These are phyloP conservation scores for Pulveroboletus sp. DNA, from an alignment of 768 basidiomycete genomes.

Conservation along the genomic window DNA sequence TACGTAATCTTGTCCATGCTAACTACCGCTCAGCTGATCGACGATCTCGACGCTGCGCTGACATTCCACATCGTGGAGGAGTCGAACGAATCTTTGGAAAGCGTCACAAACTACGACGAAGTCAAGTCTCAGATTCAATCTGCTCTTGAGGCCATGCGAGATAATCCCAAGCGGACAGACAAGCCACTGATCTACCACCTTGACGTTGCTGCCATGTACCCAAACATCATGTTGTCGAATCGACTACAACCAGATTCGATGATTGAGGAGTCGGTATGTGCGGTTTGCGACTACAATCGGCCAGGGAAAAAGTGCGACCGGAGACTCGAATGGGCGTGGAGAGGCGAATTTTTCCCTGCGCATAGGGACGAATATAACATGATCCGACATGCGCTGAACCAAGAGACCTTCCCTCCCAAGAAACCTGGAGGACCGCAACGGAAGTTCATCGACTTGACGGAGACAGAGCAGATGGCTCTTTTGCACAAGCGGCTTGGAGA, in stretches of 20 bases:
- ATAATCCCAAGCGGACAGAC: conserved; percentile 84
- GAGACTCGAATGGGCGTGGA: conserved; percentile 95
- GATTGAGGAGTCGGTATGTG: conserved; percentile 93
- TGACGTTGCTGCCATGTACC: conserved; percentile 99
- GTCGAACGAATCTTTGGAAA: conserved; percentile 68
- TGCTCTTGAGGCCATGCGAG: conserved; percentile 84
- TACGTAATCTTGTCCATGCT: background rate
- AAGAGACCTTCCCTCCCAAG: conserved; percentile 86
- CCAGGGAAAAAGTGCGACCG: conserved; percentile 95
- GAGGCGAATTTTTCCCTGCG: conserved; percentile 97
- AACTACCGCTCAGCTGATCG: conserved; percentile 60
- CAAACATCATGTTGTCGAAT: conserved; percentile 99
- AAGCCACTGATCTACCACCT: conserved; percentile 96
- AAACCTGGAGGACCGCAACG: conserved; percentile 68
- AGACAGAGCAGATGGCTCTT: conserved; percentile 84
- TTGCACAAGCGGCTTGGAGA: conserved; percentile 96
- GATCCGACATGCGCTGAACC: conserved; percentile 95
- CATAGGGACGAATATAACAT: conserved; percentile 98
- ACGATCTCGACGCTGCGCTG: conserved; percentile 90
- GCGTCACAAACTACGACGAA: conserved; percentile 92
- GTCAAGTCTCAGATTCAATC: conserved; percentile 75
- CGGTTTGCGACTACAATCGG: conserved; percentile 96
- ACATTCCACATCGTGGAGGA: conserved; percentile 87
- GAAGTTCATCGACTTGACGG: conserved; percentile 76
- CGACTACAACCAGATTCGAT: conserved; percentile 97